Evolutionary conservation across 2,329 filamentous ascomycete species (phyloP).

Genomic region (Fusarium udum): DNA sequence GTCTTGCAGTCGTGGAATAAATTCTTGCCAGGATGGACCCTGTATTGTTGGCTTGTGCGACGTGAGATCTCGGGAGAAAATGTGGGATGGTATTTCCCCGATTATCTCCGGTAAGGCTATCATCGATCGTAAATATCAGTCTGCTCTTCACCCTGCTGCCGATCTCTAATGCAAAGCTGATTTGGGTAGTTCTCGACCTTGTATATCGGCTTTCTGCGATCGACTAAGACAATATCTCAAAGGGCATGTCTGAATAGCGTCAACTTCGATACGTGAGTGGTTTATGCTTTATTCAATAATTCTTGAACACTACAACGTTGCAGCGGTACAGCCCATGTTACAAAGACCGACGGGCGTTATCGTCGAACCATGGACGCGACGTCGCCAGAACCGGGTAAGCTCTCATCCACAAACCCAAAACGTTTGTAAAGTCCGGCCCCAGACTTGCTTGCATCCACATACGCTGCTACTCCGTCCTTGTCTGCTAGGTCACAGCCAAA

Average conservation of each 20-base stretch:
- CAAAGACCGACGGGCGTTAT: neutral
- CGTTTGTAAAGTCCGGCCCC: constrained; percentile 22
- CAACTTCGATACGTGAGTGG: neutral
- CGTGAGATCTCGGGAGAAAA: neutral
- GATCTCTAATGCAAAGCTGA: neutral
- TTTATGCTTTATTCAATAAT: neutral
- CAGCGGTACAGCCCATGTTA: neutral
- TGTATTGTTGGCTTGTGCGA: neutral
- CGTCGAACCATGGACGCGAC: constrained; percentile 28
- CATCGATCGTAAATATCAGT: too few relatives aligned
- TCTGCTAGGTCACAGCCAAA: constrained; percentile 42
- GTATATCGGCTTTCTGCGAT: neutral
- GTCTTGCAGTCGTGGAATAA: neutral
- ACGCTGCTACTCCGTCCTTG: constrained; percentile 26
- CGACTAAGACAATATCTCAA: too few relatives aligned
- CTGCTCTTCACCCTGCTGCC: too few relatives aligned
- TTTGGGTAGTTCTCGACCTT: neutral
- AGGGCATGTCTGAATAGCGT: neutral
- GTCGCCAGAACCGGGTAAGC: constrained; percentile 13
- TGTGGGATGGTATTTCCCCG: neutral
- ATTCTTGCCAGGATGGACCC: neutral
- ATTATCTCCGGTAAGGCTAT: neutral
- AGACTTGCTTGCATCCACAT: constrained; percentile 39
- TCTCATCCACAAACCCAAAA: constrained; percentile 32
- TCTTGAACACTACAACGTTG: neutral